A percentile compares a stretch with the other conserved stretches of the same genome.
Evolutionary conservation across 345 rosid genomes (phyloP).

Genomic region (Euphorbia lathyris): DNA sequence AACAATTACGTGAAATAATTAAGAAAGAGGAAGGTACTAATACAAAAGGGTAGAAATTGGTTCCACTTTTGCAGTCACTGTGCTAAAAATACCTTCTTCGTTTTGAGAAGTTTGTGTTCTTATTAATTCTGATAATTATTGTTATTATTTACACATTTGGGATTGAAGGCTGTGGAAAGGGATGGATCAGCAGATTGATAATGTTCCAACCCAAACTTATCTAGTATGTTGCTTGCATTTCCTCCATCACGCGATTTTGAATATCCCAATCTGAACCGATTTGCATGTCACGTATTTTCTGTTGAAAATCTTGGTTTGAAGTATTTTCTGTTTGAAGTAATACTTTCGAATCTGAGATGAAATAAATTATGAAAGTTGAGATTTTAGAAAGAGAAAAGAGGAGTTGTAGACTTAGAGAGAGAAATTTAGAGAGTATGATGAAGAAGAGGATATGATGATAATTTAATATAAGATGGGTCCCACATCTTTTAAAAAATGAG

Average conservation of each 20-base stretch:
- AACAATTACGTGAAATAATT: conserved; percentile 39
- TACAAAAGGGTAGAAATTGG: conserved; percentile 37
- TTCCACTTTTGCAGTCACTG: conserved; percentile 45
- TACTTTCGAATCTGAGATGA: too few relatives aligned
- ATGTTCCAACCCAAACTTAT: conserved; percentile 70
- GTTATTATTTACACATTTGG: background rate
- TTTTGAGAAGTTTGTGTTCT: background rate
- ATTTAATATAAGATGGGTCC: too few relatives aligned
- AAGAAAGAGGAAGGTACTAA: conserved; percentile 27
- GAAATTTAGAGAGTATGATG: too few relatives aligned
- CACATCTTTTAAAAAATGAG: too few relatives aligned
- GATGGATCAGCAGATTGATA: conserved; percentile 59
- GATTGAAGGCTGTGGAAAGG: conserved; percentile 46
- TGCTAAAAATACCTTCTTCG: background rate
- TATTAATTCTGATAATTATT: background rate
- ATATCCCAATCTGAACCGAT: too few relatives aligned
- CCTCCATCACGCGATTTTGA: background rate
- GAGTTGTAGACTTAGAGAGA: too few relatives aligned
- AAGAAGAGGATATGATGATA: too few relatives aligned
- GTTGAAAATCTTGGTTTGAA: too few relatives aligned
- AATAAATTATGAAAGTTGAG: too few relatives aligned
- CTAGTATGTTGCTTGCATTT: conserved; percentile 52
- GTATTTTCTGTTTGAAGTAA: too few relatives aligned
- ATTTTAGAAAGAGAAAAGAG: too few relatives aligned
- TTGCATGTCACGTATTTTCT: too few relatives aligned